phyloP scores from a whole-genome alignment of 2,329 filamentous ascomycete genomes.

The Arthrobotrys pseudoclavata region DNA sequence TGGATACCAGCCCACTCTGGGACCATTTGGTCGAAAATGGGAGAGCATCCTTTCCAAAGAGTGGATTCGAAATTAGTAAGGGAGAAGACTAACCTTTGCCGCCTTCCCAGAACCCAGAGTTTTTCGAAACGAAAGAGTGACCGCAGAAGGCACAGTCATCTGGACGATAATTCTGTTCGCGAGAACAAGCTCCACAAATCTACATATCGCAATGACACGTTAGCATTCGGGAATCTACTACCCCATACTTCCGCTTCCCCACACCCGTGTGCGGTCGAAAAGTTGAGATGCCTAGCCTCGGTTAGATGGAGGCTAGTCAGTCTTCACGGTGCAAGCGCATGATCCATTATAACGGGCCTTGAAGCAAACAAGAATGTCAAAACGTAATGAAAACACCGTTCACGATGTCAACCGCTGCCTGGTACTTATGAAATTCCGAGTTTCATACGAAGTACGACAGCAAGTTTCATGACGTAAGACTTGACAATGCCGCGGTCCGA shows the following conservation, averaged over 20 bases:
- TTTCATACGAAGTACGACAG: conserved; percentile 24
- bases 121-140: conserved; percentile 77
- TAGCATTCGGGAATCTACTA: conserved; percentile 40
- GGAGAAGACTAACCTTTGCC: conserved; percentile 70
- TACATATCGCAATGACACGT: conserved; percentile 34
- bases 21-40: conserved; percentile 32
- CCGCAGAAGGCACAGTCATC: conserved; percentile 83
- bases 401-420: conserved; percentile 35
- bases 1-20: conserved; percentile 1
- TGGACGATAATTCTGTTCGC: conserved; percentile 83
- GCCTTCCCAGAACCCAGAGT: conserved; percentile 86
- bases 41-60: conserved; percentile 20
- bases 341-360: conserved; percentile 25
- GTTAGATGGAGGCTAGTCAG: conserved; percentile 48
- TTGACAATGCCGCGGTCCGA: conserved; percentile 52
- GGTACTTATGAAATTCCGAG: conserved; percentile 42
- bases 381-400: conserved; percentile 46
- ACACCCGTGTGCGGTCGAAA: conserved; percentile 52
- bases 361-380: conserved; percentile 46
- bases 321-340: conserved; percentile 41
- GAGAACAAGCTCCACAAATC: conserved; percentile 76
- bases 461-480: conserved; percentile 1
- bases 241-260: conserved; percentile 49
- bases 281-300: conserved; percentile 53
- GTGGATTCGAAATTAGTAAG: neutral